Evolutionary conservation across 495 filamentous ascomycete genomes (phyloP), one percentile per base, ranked within the genome.

Genomic region (Neurospora sp.): DNA sequence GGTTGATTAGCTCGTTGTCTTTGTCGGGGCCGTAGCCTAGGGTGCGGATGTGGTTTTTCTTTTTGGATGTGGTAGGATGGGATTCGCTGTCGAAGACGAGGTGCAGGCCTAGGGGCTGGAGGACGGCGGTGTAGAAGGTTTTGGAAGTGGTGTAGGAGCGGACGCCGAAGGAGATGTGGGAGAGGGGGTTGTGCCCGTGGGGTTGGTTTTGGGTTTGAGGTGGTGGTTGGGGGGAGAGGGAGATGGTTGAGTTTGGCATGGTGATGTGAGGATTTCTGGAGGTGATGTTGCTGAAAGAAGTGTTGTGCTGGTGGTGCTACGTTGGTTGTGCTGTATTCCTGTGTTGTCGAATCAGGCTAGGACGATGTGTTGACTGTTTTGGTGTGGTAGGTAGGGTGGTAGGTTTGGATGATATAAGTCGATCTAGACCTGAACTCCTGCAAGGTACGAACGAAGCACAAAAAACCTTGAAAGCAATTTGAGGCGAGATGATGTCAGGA

Each of bases 121-220:
- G 76, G 41, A 78, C 70, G 31, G 82, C 75, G 4, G 74, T 78
- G 76, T 82, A 83, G 73, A 83, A 83, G 39, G 75, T 74, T 69
- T 81, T 79, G 72, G 81, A 81, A 8, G 49, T 71, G 35, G 60
- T 35, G 74, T 79, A 79, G 66, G 77, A 70, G 35, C 38, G 74
- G 9, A 82, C 77, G 38, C 78, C 76, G 75, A 84, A 75, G 5
- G 81, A 82, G 72, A 84, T 74, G 74, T 84, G 82, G 39, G 79
- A 76, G 5, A 84, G 78, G 73, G 73, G 77, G 77, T 72, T 73
- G 75, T 72, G 9, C 27, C 27, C 27, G 49, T 75, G 66, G 46
- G 35, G 35, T 5, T 35, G 35, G 35, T 5, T 35, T 54, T 23
- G 23, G 37, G 5, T 72, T 8, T 27, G 46, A 20, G 20, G 20